phyloP scores from a whole-genome alignment of 1,139 yeast species.

The Saccharomyces hybrid region DNA sequence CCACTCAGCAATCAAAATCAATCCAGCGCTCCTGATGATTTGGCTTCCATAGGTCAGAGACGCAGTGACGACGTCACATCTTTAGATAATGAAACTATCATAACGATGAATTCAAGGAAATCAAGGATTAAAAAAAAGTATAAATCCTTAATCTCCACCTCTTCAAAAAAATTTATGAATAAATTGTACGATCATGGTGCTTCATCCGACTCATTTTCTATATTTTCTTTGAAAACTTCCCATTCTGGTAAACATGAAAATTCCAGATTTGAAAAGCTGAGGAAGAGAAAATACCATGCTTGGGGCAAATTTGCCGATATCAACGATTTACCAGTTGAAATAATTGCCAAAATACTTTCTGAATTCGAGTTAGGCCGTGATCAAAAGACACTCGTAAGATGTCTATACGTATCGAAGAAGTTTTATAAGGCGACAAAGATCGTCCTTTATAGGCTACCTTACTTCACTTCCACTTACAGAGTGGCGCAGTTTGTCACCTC shows the following conservation, averaged over 20 bases:
- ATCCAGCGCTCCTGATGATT: neutral
- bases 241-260: constrained; percentile 15
- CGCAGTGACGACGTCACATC: neutral
- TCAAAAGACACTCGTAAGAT: constrained; percentile 32
- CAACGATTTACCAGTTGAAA: constrained; percentile 27
- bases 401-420: constrained; percentile 44
- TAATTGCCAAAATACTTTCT: constrained; percentile 20
- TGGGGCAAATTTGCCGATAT: constrained; percentile 10
- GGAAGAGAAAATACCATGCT: constrained; percentile 9
- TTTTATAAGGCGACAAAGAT: constrained; percentile 49
- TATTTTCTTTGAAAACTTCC: constrained; percentile 22
- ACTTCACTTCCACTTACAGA: constrained; percentile 60
- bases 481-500: constrained; percentile 71
- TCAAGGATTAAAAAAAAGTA: constrained; percentile 22
- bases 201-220: constrained; percentile 18
- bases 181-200: constrained; percentile 17
- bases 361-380: constrained; percentile 24
- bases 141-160: constrained; percentile 20
- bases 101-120: constrained; percentile 11
- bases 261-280: constrained; percentile 16
- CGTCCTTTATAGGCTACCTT: constrained; percentile 47
- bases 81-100: constrained; percentile 9
- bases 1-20: neutral
- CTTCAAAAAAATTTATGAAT: constrained; percentile 23
- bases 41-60: neutral